These are phyloP conservation scores for Nyssa sinensis DNA, from an alignment of 148 eudicot genomes.

Conservation along the genomic window DNA sequence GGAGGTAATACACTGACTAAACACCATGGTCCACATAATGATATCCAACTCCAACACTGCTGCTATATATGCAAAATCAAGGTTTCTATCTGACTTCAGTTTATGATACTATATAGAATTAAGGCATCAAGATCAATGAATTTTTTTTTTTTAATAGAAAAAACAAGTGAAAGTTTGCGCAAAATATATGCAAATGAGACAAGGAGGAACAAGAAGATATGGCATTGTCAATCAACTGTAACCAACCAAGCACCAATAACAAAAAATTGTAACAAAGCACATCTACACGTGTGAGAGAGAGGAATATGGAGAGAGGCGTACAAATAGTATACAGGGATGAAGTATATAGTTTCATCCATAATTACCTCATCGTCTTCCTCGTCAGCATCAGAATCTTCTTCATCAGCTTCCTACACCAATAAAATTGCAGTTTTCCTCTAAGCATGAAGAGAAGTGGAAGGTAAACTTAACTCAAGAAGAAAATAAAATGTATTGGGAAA, in stretches of 20 bases:
- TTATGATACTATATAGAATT: too few species aligned
- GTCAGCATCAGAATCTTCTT: slow-evolving; percentile 49
- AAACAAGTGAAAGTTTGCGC: too few species aligned
- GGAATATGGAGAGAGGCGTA: neutral
- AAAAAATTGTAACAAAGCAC: neutral
- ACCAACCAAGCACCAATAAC: neutral
- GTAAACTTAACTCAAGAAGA: neutral
- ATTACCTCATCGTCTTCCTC: slow-evolving; percentile 53
- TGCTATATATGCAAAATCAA: too few species aligned
- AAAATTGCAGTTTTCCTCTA: neutral
- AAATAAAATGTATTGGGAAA: neutral
- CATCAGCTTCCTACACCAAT: slow-evolving; percentile 60
- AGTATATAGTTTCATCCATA: slow-evolving; percentile 10
- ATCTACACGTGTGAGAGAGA: neutral
- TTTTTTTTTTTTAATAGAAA: too few species aligned
- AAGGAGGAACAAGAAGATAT: too few species aligned
- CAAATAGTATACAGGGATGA: neutral
- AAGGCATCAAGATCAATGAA: too few species aligned
- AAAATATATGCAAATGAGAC: too few species aligned
- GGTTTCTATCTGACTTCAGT: too few species aligned
- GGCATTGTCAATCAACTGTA: neutral
- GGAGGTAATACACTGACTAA: too few species aligned
- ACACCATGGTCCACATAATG: too few species aligned
- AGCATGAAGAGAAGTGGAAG: neutral
- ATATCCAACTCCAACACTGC: too few species aligned